phyloP scores from a whole-genome alignment of 441 rosid species.

The Cnidoscolus chayamansa region DNA sequence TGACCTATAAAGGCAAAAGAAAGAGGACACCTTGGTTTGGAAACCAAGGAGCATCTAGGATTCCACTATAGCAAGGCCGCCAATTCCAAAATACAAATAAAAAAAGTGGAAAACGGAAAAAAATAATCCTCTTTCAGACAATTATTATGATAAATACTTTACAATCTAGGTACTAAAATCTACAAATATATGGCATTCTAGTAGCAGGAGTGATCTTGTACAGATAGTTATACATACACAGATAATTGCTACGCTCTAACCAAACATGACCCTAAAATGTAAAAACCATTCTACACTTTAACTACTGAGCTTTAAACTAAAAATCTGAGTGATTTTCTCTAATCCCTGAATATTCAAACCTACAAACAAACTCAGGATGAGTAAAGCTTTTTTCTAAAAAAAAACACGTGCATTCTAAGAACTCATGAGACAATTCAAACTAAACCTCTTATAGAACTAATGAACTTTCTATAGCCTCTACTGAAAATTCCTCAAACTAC shows the following conservation, averaged over 20 bases:
- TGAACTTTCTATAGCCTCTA: neutral
- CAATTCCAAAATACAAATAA: neutral
- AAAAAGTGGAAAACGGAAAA: neutral
- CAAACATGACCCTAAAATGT: neutral
- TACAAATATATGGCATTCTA: too few species aligned
- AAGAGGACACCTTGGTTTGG: neutral
- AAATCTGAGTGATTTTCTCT: neutral
- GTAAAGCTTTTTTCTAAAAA: too few species aligned
- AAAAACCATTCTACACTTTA: neutral
- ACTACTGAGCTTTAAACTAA: neutral
- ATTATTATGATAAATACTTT: too few species aligned
- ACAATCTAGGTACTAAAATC: too few species aligned
- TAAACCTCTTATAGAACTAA: neutral
- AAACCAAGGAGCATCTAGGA: neutral
- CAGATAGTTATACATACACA: neutral
- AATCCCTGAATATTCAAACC: conserved; percentile 3
- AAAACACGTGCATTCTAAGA: neutral
- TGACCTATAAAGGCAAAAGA: neutral
- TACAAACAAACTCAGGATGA: neutral
- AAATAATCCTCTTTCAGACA: neutral
- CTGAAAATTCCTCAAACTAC: neutral
- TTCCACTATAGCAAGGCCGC: neutral
- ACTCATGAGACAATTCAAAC: neutral
- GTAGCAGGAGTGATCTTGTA: neutral
- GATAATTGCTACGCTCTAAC: neutral